Base-by-base conservation (phyloP, 2,329 filamentous ascomycete genomes). In the Stachybotrys chartarum region DNA sequence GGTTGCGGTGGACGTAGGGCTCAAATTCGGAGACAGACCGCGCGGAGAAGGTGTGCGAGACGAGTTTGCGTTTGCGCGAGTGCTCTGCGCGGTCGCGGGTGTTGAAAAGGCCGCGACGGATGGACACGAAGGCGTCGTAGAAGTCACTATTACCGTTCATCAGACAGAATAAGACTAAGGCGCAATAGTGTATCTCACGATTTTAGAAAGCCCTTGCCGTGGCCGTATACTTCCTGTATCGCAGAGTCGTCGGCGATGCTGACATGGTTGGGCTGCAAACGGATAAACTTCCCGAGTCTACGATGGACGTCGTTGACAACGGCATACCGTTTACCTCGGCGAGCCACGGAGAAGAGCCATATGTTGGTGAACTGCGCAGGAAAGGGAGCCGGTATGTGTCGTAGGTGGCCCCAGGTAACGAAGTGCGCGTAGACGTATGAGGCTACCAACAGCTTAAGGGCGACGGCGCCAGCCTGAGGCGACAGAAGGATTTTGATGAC, bases 61-160 rank as follows among this genome's bases (percentile, higher is more conserved):
- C 83, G 3, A 90, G 86, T 80, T 96, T 96, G 64, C 91, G 84
- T 80, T 96, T 97, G 59, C 91, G 85, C 0, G 87, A 86, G 70
- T 97, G 91, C 66, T 96, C 90, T 0, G 78, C 77, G 51, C 92
- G 82, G 72, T 92, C 84, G 35, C 92, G 81, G 0, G 91, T 96
- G 71, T 95, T 96, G 83, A 96, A 97, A 12, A 97, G 78, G 18
- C 91, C 91, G 12, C 90, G 83, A 52, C 82, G 83, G 65, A 96
- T 95, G 12, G 88, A 92, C 54, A 96, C 91, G 64, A 96, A 96
- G 52, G 90, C 88, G 65, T 96, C 90, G 64, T 96, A 96, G 73
- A 92, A 96, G 3, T 93, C 86, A 47, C 87, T 91, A 7, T 0
- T 24, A 24, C 24, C 4, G 24, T 4, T 24, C 24, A 24, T 24